Evolutionary conservation across 2,329 filamentous ascomycete species (phyloP).

Genomic region (Lasiodiplodia gonubiensis): DNA sequence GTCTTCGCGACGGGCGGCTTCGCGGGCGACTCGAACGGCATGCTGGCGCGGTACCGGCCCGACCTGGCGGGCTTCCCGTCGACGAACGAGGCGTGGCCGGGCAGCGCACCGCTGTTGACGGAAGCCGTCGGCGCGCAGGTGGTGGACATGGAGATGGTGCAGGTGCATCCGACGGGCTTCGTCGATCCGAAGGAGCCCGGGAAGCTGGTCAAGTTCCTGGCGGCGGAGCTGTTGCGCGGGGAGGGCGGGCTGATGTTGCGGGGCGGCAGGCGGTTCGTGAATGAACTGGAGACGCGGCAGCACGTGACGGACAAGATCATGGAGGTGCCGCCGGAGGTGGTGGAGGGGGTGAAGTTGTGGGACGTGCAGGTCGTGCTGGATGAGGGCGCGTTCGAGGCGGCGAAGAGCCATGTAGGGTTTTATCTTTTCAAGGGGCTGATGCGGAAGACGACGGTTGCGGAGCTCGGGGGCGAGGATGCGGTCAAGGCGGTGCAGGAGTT

Average conservation of each 20-base stretch:
- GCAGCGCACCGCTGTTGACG: slow-evolving; percentile 55
- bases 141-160: slow-evolving; percentile 59
- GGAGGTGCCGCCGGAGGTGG: slow-evolving; percentile 37
- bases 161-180: slow-evolving; percentile 70
- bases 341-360: slow-evolving; percentile 58
- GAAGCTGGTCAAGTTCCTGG: slow-evolving; percentile 64
- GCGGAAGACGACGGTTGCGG: slow-evolving; percentile 58
- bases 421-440: slow-evolving; percentile 68
- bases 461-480: slow-evolving; percentile 33
- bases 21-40: slow-evolving; percentile 64
- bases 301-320: slow-evolving; percentile 62
- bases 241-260: slow-evolving; percentile 65
- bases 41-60: slow-evolving; percentile 62
- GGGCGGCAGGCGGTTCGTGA: slow-evolving; percentile 62
- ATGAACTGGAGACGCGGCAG: slow-evolving; percentile 67
- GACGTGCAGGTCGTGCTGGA: slow-evolving; percentile 65
- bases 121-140: slow-evolving; percentile 46
- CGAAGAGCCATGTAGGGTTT: slow-evolving; percentile 64
- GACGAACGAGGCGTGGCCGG: slow-evolving; percentile 65
- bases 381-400: slow-evolving; percentile 60
- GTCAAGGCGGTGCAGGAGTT: slow-evolving; percentile 58
- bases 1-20: slow-evolving; percentile 68
- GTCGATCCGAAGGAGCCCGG: slow-evolving; percentile 58
- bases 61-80: slow-evolving; percentile 66
- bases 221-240: slow-evolving; percentile 66